phyloP scores from a whole-genome alignment of 495 filamentous ascomycete genomes.

The Penicillium paradoxum region DNA sequence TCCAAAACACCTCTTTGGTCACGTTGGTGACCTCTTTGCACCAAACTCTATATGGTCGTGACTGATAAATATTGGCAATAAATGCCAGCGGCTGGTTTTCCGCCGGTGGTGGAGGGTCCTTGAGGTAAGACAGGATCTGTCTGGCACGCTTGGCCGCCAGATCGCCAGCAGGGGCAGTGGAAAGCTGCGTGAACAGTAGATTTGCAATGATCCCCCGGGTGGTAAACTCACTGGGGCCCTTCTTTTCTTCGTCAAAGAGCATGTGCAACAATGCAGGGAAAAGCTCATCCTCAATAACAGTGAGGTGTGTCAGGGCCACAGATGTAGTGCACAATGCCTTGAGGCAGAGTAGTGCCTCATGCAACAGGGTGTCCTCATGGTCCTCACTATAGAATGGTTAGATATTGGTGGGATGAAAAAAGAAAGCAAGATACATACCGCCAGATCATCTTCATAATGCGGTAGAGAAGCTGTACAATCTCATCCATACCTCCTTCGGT shows the following conservation, averaged over 20 bases:
- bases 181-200: conserved; percentile 79
- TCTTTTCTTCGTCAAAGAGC: conserved; percentile 94
- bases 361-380: conserved; percentile 88
- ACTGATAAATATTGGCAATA: conserved; percentile 80
- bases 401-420: conserved; percentile 1
- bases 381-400: conserved; percentile 66
- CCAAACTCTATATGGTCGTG: conserved; percentile 89
- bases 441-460: conserved; percentile 95
- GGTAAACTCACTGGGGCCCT: conserved; percentile 92
- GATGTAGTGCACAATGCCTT: conserved; percentile 94
- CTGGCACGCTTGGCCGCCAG: conserved; percentile 50
- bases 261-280: conserved; percentile 85
- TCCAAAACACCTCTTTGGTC: conserved; percentile 99
- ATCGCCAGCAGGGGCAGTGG: conserved; percentile 51
- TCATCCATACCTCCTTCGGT: conserved; percentile 86
- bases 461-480: conserved; percentile 76
- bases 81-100: conserved; percentile 73
- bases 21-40: conserved; percentile 86
- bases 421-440: conserved; percentile 52
- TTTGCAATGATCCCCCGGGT: conserved; percentile 84
- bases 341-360: conserved; percentile 87
- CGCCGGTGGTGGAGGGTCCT: conserved; percentile 73
- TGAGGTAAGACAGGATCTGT: conserved; percentile 69
- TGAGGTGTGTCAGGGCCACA: conserved; percentile 73
- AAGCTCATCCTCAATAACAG: conserved; percentile 68